phyloP scores from a whole-genome alignment of 352 stramenopile species.

The Globisporangium acanthophoron region DNA sequence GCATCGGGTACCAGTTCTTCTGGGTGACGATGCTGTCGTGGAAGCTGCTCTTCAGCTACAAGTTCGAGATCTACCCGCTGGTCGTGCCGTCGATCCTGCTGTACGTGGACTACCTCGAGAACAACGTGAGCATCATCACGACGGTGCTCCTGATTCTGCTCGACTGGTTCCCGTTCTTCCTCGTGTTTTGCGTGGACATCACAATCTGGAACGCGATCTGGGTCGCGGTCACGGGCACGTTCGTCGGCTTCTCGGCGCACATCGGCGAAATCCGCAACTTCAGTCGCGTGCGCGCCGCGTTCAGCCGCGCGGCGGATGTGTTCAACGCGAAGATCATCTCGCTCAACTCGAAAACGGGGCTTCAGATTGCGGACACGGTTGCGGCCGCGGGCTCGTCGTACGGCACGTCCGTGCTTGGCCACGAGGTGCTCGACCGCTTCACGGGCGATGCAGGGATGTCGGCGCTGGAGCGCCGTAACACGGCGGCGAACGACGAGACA shows the following conservation, averaged over 20 bases:
- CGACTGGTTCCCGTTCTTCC: constrained; percentile 96
- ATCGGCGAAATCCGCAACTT: constrained; percentile 97
- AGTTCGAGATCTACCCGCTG: constrained; percentile 96
- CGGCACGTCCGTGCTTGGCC: constrained; percentile 33
- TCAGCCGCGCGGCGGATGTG: constrained; percentile 79
- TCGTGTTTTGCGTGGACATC: constrained; percentile 98
- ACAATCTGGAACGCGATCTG: constrained; percentile 98
- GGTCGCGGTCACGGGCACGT: constrained; percentile 95
- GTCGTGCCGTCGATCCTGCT: constrained; percentile 94
- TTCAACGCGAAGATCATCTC: constrained; percentile 88
- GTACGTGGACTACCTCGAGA: constrained; percentile 95
- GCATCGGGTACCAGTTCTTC: constrained; percentile 92
- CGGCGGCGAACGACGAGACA: constrained; percentile 36
- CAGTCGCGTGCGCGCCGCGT: constrained; percentile 74
- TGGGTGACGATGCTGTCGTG: constrained; percentile 92
- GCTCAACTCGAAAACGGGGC: constrained; percentile 64
- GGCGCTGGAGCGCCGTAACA: constrained; percentile 11
- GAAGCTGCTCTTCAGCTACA: constrained; percentile 98
- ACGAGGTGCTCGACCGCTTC: constrained; percentile 57
- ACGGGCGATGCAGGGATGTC: constrained; percentile 20
- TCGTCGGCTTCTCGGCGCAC: constrained; percentile 94
- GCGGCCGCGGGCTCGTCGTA: constrained; percentile 28
- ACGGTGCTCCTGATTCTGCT: constrained; percentile 91
- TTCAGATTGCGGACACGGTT: constrained; percentile 35
- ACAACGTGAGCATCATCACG: constrained; percentile 75